Evolutionary conservation across 75 land plant species (phyloP).

Genomic region (Adiantum capillusveneris): DNA sequence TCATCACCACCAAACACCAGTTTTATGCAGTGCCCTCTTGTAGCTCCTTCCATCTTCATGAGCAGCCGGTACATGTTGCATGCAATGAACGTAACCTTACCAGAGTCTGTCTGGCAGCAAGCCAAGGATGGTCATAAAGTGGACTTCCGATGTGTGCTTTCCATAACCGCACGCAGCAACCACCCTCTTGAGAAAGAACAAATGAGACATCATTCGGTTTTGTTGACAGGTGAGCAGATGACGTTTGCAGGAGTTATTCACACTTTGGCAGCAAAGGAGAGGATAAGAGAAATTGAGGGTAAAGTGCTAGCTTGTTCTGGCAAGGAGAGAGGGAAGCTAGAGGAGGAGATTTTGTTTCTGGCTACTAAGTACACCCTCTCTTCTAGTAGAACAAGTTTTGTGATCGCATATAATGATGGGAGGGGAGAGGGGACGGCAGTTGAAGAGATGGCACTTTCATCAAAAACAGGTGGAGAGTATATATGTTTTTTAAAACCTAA

Average conservation of each 20-base stretch:
- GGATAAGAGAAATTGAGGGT: not conserved
- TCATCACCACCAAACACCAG: not conserved
- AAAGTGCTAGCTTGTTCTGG: not conserved
- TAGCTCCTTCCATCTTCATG: not conserved
- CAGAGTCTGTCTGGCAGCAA: not conserved
- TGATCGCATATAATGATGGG: not conserved
- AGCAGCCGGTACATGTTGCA: not conserved
- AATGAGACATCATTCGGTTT: not conserved
- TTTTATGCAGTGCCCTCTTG: not conserved
- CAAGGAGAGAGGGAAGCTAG: not conserved
- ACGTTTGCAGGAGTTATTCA: not conserved
- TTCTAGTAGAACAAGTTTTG: not conserved
- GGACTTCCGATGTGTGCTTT: not conserved
- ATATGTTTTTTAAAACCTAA: no score
- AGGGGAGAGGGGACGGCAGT: not conserved
- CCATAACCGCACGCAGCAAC: not conserved
- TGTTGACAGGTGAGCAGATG: not conserved
- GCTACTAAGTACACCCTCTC: not conserved
- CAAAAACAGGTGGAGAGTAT: not conserved
- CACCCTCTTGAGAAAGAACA: not conserved
- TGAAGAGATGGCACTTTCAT: not conserved
- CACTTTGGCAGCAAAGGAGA: not conserved
- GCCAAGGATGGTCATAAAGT: not conserved
- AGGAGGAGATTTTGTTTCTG: not conserved
- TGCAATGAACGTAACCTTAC: not conserved